Evolutionary conservation across 306 rosid species (phyloP), one percentile per base, ranked within the genome.

Genomic region (Comarum palustre): DNA sequence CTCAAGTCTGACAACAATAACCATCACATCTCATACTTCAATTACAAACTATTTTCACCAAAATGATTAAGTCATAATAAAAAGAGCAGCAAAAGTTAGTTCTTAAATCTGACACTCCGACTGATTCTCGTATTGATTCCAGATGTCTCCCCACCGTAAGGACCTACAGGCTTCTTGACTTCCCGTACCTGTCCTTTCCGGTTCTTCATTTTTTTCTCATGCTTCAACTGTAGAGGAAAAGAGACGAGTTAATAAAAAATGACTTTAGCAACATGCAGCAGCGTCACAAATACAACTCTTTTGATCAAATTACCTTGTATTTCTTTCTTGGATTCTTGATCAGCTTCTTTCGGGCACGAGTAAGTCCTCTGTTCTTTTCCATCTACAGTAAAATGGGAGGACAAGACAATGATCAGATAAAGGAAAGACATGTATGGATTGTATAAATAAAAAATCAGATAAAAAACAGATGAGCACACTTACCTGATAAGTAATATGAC

Each of bases 261-360:
- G 8, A 39, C 59, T 16, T 14, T 9, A 48, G 48, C 9, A 48
- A 32, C 20, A 16, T 71, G 71, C 52, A 69, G 27, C 52, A 66
- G 27, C 32, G 5, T 20, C 50, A 43, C 2, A 51, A 45, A 45
- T 69, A 29, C 63, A 71, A 20, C 52, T 46, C 50, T 14, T 67
- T 73, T 10, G 42, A 36, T 27, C 59, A 22, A 55, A 80, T 24
- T 87, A 93, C 98, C 98, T 77, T 93, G 90, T 93, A 86, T 55
- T 93, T 90, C 91, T 87, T 93, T 73, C 98, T 89, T 31, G 96
- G 97, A 86, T 93, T 93, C 93, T 93, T 93, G 6, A 45, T 85
- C 2, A 31, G 62, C 90, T 90, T 90, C 75, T 90, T 90, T 36
- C 92, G 90, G 20, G 31, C 59, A 10, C 94, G 82, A 65, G 98